Conservation (phyloP, 371 early-diverging fungal species). For the Apophysomyces elegans region DNA sequence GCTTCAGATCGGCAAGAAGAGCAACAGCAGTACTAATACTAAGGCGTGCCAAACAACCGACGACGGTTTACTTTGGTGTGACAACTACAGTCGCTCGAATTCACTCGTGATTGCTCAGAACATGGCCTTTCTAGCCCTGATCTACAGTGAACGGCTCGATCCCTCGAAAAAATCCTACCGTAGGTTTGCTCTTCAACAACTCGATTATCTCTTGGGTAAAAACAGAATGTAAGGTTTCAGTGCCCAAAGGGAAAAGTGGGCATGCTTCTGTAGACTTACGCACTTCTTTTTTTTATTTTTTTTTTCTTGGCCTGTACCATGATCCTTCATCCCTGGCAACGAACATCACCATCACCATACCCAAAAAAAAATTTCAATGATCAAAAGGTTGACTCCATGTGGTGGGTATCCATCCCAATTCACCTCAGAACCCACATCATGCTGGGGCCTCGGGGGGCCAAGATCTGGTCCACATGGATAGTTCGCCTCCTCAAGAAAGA, state of each 20-base stretch:
- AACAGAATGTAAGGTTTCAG: constrained; percentile 46
- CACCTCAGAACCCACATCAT: constrained; percentile 68
- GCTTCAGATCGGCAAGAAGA: background rate
- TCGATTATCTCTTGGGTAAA: constrained; percentile 61
- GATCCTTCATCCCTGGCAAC: too few species aligned
- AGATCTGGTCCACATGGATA: constrained; percentile 47
- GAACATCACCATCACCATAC: too few species aligned
- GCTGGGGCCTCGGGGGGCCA: constrained; percentile 66
- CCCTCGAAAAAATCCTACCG: constrained; percentile 38
- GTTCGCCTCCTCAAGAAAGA: constrained; percentile 36
- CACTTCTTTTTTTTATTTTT: background rate
- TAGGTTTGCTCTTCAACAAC: constrained; percentile 52
- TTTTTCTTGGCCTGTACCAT: constrained; percentile 17
- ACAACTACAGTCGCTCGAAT: constrained; percentile 50
- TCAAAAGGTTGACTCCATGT: constrained; percentile 46
- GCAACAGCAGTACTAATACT: constrained; percentile 23
- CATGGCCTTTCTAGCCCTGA: constrained; percentile 43
- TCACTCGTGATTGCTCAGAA: constrained; percentile 55
- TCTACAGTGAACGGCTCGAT: constrained; percentile 36
- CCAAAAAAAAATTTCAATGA: too few species aligned
- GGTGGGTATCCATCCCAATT: constrained; percentile 63
- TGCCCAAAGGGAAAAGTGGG: too few species aligned
- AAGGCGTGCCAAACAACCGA: constrained; percentile 35
- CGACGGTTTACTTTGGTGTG: constrained; percentile 50
- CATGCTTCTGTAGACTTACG: too few species aligned